A percentile compares a stretch with the other conserved stretches of the same genome.
Evolutionary conservation across 2,329 filamentous ascomycete genomes (phyloP).

Genomic region (Fusarium sp.): DNA sequence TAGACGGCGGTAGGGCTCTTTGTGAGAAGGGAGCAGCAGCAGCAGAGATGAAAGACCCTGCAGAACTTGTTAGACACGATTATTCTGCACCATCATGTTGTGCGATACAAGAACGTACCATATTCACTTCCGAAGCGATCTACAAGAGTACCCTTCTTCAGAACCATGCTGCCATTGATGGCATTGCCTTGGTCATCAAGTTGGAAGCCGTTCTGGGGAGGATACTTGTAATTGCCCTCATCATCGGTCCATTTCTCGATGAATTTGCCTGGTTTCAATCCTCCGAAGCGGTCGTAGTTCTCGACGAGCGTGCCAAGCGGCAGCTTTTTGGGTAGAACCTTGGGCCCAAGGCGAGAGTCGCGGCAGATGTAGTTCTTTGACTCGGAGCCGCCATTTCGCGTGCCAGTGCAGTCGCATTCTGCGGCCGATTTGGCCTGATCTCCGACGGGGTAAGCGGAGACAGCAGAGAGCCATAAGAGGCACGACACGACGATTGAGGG

Average conservation of each 20-base stretch:
- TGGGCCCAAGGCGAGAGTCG: conserved; percentile 57
- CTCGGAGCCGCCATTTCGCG: conserved; percentile 30
- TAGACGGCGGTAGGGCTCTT: conserved; percentile 63
- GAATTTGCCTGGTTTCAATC: conserved; percentile 59
- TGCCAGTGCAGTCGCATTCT: conserved; percentile 45
- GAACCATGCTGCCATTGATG: conserved; percentile 59
- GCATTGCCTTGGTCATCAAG: conserved; percentile 52
- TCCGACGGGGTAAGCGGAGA: conserved; percentile 31
- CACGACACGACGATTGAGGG: conserved; percentile 30
- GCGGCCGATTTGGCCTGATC: conserved; percentile 4
- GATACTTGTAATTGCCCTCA: conserved; percentile 55
- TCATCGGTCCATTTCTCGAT: conserved; percentile 53
- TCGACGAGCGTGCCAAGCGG: conserved; percentile 51
- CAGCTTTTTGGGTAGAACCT: conserved; percentile 53
- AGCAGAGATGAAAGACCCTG: conserved; percentile 57
- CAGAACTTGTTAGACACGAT: conserved; percentile 7
- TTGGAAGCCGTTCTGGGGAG: conserved; percentile 60
- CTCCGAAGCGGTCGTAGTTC: conserved; percentile 58
- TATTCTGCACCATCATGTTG: not conserved
- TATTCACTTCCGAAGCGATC: conserved; percentile 65
- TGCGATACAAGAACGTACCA: conserved; percentile 47
- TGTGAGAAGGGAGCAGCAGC: conserved; percentile 64
- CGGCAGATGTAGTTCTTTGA: conserved; percentile 53
- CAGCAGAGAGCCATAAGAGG: conserved; percentile 33
- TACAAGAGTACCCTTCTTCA: conserved; percentile 59